phyloP scores from a whole-genome alignment of 345 rosid genomes.

The Gynandropsis gynandra region DNA sequence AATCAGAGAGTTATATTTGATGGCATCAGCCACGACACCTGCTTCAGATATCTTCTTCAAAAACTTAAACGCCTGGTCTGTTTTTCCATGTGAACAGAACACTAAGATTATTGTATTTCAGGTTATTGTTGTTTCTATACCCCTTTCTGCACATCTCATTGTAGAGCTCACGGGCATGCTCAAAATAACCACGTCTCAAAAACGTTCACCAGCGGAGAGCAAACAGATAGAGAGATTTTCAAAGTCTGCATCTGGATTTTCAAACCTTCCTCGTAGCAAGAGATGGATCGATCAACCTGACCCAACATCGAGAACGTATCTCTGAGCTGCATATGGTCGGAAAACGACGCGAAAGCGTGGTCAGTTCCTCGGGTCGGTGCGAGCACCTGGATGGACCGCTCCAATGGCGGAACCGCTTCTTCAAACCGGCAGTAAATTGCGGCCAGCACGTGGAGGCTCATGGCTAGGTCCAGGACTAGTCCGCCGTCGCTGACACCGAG shows the following conservation, averaged over 20 bases:
- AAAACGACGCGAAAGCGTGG: constrained; percentile 84
- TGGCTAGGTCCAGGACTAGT: constrained; percentile 82
- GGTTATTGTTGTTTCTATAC: too few relatives aligned
- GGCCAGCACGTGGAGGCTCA: constrained; percentile 94
- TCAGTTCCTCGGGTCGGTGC: constrained; percentile 61
- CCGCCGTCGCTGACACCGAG: constrained; percentile 40
- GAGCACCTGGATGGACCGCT: constrained; percentile 75
- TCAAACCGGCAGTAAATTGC: constrained; percentile 91
- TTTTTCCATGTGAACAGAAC: too few relatives aligned
- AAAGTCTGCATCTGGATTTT: constrained; percentile 91
- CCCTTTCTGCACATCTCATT: too few relatives aligned
- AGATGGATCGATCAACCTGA: constrained; percentile 75
- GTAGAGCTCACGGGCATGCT: too few relatives aligned
- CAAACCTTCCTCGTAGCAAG: constrained; percentile 76
- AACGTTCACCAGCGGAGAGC: too few relatives aligned
- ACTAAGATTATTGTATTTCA: too few relatives aligned
- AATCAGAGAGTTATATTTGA: too few relatives aligned
- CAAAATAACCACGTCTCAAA: too few relatives aligned
- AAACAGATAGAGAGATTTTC: too few relatives aligned
- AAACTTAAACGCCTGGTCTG: too few relatives aligned
- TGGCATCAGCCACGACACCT: too few relatives aligned
- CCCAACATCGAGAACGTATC: constrained; percentile 98
- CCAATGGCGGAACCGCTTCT: constrained; percentile 86
- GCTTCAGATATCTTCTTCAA: too few relatives aligned
- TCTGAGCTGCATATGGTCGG: constrained; percentile 95